These are phyloP conservation scores for Phytophthora ramorum DNA, from an alignment of 352 stramenopile species.

Conservation along the genomic window DNA sequence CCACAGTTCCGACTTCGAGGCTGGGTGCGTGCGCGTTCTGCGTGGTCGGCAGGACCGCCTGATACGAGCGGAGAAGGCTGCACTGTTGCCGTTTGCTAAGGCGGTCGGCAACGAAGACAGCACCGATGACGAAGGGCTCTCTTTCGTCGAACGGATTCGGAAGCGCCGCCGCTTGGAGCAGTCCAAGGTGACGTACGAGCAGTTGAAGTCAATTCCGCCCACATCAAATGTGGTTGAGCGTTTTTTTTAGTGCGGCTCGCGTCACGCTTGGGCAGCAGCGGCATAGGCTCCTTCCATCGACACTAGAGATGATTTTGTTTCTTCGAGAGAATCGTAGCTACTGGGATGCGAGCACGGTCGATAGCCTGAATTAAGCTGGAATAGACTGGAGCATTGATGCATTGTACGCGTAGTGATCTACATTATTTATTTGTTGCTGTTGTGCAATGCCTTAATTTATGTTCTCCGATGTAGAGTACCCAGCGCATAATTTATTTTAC, in stretches of 20 bases:
- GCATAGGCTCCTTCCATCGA: not conserved
- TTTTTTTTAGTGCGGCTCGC: constrained; percentile 2
- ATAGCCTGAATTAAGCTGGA: not conserved
- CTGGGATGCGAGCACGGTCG: constrained; percentile 1
- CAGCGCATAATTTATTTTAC: too few species aligned
- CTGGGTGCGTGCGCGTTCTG: constrained; percentile 1
- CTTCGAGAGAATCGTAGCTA: not conserved
- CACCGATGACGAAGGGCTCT: not conserved
- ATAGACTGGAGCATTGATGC: too few species aligned
- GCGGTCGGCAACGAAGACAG: too few species aligned
- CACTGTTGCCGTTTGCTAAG: not conserved
- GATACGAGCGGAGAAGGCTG: not conserved
- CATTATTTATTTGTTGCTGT: constrained; percentile 1
- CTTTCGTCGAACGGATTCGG: not conserved
- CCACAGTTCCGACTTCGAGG: constrained; percentile 6
- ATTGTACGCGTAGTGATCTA: not conserved
- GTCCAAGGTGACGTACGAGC: not conserved
- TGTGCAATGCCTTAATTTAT: too few species aligned
- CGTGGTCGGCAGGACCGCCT: not conserved
- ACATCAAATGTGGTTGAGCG: constrained; percentile 6
- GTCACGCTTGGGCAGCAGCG: constrained; percentile 7
- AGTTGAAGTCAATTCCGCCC: constrained; percentile 1
- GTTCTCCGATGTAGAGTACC: too few species aligned
- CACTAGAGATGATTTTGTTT: not conserved
- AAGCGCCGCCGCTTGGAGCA: not conserved